Conservation (phyloP, 257 asterid genomes). For the Nicotiana tabacum region DNA sequence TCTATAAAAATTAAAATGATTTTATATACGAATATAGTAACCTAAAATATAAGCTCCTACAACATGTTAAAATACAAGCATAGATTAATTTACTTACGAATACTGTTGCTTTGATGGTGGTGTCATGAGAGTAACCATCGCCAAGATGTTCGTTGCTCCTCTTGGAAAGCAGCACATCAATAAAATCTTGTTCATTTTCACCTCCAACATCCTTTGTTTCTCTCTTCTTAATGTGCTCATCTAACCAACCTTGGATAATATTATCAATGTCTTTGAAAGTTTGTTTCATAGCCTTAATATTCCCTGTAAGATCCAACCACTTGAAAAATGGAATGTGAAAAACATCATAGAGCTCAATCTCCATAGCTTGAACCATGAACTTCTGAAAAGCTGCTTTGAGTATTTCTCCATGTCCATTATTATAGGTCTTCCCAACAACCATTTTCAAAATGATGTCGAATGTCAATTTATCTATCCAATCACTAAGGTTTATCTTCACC, state of each 20-base stretch:
- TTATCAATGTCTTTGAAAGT: slow-evolving; percentile 1
- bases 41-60: too few species aligned
- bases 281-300: not conserved
- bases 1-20: too few species aligned
- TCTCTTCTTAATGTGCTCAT: not conserved
- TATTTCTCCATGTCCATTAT: too few species aligned
- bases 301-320: slow-evolving; percentile 19
- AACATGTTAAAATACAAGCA: too few species aligned
- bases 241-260: slow-evolving; percentile 1
- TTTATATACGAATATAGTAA: too few species aligned
- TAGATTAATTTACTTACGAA: too few species aligned
- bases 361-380: too few species aligned
- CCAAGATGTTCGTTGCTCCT: not conserved
- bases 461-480: too few species aligned
- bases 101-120: not conserved
- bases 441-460: too few species aligned
- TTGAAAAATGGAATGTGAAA: not conserved
- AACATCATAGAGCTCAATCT: not conserved
- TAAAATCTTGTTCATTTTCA: not conserved
- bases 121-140: not conserved
- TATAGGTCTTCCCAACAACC: too few species aligned
- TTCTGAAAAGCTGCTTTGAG: too few species aligned
- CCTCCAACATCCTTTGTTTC: not conserved
- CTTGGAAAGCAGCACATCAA: slow-evolving; percentile 10
- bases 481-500: too few species aligned